Evolutionary conservation across 2,329 filamentous ascomycete genomes (phyloP).

Genomic region (Fusarium sp.): DNA sequence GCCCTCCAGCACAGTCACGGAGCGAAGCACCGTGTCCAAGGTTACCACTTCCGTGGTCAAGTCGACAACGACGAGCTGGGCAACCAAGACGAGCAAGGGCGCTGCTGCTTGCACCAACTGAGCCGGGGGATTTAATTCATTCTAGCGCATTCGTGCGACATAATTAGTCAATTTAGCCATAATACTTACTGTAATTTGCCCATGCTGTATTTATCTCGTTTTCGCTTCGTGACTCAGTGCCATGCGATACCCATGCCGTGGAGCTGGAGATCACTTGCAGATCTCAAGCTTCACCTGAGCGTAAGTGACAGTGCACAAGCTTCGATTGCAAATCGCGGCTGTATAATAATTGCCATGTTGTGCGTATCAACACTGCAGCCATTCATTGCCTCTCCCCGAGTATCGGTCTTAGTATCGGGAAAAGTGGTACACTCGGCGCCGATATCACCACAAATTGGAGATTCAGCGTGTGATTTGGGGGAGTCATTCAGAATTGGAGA

Average conservation of each 20-base stretch:
- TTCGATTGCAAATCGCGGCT: not conserved
- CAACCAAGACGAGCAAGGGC: conserved; percentile 28
- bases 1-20: conserved; percentile 29
- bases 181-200: not conserved
- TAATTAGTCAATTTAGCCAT: not conserved
- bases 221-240: not conserved
- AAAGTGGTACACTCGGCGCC: not conserved
- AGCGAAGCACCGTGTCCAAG: conserved; percentile 27
- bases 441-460: not conserved
- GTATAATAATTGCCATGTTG: not conserved
- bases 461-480: not conserved
- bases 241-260: conserved; percentile 22
- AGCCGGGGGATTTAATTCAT: not conserved
- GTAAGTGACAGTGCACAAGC: conserved; percentile 18
- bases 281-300: conserved; percentile 19
- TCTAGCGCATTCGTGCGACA: not conserved
- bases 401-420: not conserved
- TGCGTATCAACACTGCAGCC: not conserved
- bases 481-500: not conserved
- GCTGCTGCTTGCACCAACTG: conserved; percentile 23
- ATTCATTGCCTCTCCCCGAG: not conserved
- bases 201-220: not conserved
- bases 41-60: conserved; percentile 22
- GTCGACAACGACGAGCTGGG: conserved; percentile 22
- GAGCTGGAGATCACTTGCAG: conserved; percentile 25